Conservation (phyloP, 1,284 basidiomycete genomes). For the Tylopilus sp. region DNA sequence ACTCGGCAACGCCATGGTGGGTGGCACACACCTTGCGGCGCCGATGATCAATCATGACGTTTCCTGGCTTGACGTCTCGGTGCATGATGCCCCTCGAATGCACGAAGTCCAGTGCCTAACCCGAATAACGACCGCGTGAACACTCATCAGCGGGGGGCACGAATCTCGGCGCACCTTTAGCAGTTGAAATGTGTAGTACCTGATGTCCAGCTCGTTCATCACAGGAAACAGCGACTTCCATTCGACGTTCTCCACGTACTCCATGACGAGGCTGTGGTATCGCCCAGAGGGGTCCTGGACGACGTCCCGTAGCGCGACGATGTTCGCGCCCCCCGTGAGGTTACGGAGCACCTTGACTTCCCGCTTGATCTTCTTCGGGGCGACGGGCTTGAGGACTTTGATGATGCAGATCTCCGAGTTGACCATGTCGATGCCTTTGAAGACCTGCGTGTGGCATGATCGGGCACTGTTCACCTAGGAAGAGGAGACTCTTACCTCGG, state of each 20-base stretch:
- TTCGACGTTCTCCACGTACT: constrained; percentile 82
- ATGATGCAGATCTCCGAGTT: constrained; percentile 80
- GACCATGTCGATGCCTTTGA: constrained; percentile 80
- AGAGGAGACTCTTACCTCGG: constrained; percentile 46
- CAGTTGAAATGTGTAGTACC: constrained; percentile 83
- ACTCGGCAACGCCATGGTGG: not conserved
- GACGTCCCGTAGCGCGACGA: constrained; percentile 79
- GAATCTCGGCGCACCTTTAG: constrained; percentile 53
- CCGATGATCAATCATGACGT: constrained; percentile 88
- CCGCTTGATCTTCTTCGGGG: constrained; percentile 90
- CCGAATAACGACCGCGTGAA: not conserved
- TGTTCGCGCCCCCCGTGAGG: constrained; percentile 81
- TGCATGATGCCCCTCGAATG: constrained; percentile 91
- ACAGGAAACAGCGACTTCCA: constrained; percentile 77
- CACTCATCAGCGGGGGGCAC: not conserved
- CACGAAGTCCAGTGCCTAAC: constrained; percentile 79
- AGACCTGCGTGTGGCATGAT: constrained; percentile 51
- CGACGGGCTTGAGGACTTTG: constrained; percentile 90
- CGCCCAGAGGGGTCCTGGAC: constrained; percentile 74
- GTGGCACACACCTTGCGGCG: constrained; percentile 57
- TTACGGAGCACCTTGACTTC: constrained; percentile 92
- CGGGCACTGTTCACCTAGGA: not conserved
- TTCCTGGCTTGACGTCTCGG: constrained; percentile 87
- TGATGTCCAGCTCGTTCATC: constrained; percentile 78
- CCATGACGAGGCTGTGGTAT: constrained; percentile 83